Percentiles rank a stretch among this genome's conserved stretches.
Conservation (phyloP, 2,329 filamentous ascomycete genomes). For the Epichloe brachyelytri region DNA sequence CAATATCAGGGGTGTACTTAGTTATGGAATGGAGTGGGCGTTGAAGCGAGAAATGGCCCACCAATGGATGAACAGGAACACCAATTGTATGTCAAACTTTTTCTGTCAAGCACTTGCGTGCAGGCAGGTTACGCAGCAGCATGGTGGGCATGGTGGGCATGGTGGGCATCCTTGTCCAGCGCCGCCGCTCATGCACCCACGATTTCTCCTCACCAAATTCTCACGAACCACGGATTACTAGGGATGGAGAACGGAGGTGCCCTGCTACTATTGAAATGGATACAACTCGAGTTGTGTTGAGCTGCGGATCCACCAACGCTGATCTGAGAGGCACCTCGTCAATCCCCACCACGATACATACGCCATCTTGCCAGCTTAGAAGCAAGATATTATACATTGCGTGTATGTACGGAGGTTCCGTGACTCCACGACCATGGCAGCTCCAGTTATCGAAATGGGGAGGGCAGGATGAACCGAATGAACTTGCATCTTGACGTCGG, state of each 20-base stretch:
- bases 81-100: constrained; percentile 5
- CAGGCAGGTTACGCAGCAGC: constrained; percentile 7
- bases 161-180: constrained; percentile 6
- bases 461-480: constrained; percentile 1
- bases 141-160: constrained; percentile 2
- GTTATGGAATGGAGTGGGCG: constrained; percentile 1
- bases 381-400: constrained; percentile 2
- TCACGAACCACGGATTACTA: constrained; percentile 10
- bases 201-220: constrained; percentile 6
- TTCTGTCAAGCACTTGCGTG: constrained; percentile 5
- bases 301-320: constrained; percentile 7
- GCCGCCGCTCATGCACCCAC: constrained; percentile 8
- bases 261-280: constrained; percentile 1
- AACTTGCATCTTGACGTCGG: constrained; percentile 4
- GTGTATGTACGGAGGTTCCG: constrained; percentile 4
- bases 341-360: constrained; percentile 7
- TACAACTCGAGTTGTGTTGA: constrained; percentile 6
- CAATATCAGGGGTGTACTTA: constrained; percentile 3
- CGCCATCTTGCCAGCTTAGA: constrained; percentile 8
- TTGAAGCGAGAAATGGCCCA: constrained; percentile 4
- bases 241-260: constrained; percentile 2
- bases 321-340: constrained; percentile 9
- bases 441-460: constrained; percentile 3
- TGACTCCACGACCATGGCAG: neutral
- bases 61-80: constrained; percentile 2